Base-by-base conservation (phyloP, 192 early-diverging fungal species). In the Umbelopsis sp. region DNA sequence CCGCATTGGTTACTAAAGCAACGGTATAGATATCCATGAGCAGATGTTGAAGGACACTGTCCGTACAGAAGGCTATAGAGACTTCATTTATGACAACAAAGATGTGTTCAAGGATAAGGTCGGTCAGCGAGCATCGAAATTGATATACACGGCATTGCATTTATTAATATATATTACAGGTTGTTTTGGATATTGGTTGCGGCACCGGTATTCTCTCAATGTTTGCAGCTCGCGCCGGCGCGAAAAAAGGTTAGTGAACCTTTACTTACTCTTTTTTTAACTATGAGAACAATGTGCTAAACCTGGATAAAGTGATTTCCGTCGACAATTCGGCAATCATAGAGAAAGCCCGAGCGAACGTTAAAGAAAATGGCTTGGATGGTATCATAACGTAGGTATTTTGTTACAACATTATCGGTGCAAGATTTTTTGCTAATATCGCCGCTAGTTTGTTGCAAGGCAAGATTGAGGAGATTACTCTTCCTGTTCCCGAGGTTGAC, bases 131-230 rank as follows among this genome's bases (percentile, higher is more conserved):
- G 6, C 35, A 16, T 61, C 0, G 7, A 8, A 12, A 2, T 66
- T 23, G 8, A 66, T 10, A 46, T 10, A 10, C 0, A 7, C 3
- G 7, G 7, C 20, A 21, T 12, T 1, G 18, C 53, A 4, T 1
- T 66, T 22, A 25, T 10, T 4, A 16, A 13, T 21, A 2, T 37
- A 44, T 66, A 9, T 21, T 46, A 5, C 44, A 44, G 55, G 30
- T 90, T 45, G 93, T 95, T 11, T 79, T 94, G 27, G 94, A 96
- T 76, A 91, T 96, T 12, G 94, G 94, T 23, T 95, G 94, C 68
- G 94, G 94, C 61, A 96, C 94, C 4, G 94, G 94, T 21, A 96
- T 96, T 51, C 79, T 96, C 23, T 93, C 91, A 61, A 95, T 96
- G 94, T 96, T 96, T 84, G 92, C 92, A 10, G 94, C 93, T 27